A percentile compares a stretch with the other conserved stretches of the same genome.
These are phyloP conservation scores for Botrytis paeoniae DNA, from an alignment of 2,329 filamentous ascomycete species.

Conservation along the genomic window DNA sequence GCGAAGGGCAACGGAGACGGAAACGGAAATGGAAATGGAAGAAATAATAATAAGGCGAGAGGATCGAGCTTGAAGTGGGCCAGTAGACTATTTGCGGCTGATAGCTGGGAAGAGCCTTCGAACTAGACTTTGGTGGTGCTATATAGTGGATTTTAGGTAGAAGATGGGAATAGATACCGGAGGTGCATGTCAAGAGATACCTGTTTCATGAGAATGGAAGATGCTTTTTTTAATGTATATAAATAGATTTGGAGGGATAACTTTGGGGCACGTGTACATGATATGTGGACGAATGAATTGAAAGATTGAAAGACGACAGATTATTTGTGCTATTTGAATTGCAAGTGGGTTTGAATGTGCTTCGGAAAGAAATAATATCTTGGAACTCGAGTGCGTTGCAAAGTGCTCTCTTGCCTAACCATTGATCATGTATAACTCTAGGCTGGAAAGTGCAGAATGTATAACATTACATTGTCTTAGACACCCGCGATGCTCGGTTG, in stretches of 20 bases:
- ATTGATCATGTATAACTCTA: neutral
- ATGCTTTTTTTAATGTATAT: constrained; percentile 13
- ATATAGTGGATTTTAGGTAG: neutral
- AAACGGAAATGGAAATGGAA: neutral
- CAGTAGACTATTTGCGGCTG: neutral
- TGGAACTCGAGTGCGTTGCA: neutral
- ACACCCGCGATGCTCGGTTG: neutral
- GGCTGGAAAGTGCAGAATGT: neutral
- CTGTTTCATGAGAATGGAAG: neutral
- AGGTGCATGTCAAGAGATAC: neutral
- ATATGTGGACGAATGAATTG: neutral
- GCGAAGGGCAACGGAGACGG: neutral
- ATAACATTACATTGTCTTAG: neutral
- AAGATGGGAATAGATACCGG: neutral
- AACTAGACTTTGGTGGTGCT: neutral
- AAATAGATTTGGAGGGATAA: neutral
- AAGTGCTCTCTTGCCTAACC: neutral
- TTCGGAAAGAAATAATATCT: neutral
- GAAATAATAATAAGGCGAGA: neutral
- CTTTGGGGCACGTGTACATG: neutral
- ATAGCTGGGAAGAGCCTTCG: constrained; percentile 10
- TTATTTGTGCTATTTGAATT: neutral
- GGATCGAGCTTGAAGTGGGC: neutral
- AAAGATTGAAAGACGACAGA: neutral
- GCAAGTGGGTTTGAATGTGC: neutral